These are phyloP conservation scores for Venturia asperata DNA, from an alignment of 2,329 filamentous ascomycete species.

Conservation along the genomic window DNA sequence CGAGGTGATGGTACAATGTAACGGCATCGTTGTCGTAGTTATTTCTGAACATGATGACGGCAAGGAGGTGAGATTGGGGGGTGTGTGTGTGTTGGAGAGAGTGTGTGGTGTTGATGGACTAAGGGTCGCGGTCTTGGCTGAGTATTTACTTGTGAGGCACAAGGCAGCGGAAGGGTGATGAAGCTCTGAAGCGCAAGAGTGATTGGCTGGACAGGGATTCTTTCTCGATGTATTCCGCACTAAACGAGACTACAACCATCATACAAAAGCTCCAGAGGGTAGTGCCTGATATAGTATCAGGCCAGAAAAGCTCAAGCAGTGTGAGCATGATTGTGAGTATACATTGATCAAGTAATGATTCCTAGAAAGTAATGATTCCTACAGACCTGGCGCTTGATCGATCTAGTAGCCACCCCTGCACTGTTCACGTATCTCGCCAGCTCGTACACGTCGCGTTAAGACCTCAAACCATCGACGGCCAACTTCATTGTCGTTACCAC, in stretches of 20 bases:
- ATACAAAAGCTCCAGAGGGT: no score
- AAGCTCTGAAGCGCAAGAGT: background rate
- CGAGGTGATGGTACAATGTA: constrained; percentile 69
- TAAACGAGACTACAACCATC: no score
- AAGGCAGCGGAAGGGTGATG: constrained; percentile 8
- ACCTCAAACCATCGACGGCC: background rate
- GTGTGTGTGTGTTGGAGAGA: background rate
- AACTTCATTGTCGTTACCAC: background rate
- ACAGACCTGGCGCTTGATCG: background rate
- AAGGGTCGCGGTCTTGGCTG: background rate
- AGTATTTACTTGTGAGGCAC: constrained; percentile 11
- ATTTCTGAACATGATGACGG: constrained; percentile 86
- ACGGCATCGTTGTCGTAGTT: constrained; percentile 99
- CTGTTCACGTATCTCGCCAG: background rate
- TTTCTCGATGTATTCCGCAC: background rate
- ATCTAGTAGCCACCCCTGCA: background rate
- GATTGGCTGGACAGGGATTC: background rate
- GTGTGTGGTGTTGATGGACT: constrained; percentile 1
- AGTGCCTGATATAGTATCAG: no score
- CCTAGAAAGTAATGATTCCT: no score
- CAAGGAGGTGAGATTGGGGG: background rate
- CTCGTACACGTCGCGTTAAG: background rate
- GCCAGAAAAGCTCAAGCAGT: no score
- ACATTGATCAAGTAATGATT: no score
- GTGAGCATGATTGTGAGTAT: no score